Evolutionary conservation across 192 early-diverging fungal species (phyloP), one percentile per base, ranked within the genome.

Genomic region (Linnemannia exigua): DNA sequence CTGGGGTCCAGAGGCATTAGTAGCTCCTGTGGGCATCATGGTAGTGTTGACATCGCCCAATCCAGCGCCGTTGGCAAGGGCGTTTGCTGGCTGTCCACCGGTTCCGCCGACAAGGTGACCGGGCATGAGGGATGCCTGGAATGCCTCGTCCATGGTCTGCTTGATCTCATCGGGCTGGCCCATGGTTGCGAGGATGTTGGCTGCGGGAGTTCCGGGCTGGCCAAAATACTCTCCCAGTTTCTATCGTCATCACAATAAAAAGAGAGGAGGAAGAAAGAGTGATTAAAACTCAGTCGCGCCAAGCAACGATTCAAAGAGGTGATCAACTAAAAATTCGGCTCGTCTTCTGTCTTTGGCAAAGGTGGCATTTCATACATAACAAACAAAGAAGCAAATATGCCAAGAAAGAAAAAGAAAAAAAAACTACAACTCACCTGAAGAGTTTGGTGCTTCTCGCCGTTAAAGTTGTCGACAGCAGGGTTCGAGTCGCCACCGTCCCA

Each of bases 161-260:
- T 80, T 89, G 19, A 90, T 67, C 70, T 91, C 90, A 68, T 91
- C 90, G 35, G 90, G 90, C 20, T 90, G 77, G 17, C 90, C 90
- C 78, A 91, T 80, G 5, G 81, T 86, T 15, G 63, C 44, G 51
- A 90, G 66, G 36, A 91, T 84, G 22, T 88, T 72, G 1, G 87
- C 48, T 1, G 90, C 90, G 20, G 89, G 89, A 5, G 88, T 90
- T 51, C 81, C 81, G 6, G 87, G 87, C 20, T 80, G 75, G 67
- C 89, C 90, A 74, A 91, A 81, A 22, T 88, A 87, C 51, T 90
- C 88, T 31, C 81, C 89, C 36, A 91, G 70, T 66, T 82, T 83
- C 90, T 91, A 80, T 41, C n/a, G 16, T 38, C 14, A 69, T 31
- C 58, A 63, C n/a, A n/a, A n/a, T n/a, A n/a, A n/a, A n/a, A 54